These are phyloP conservation scores for Daldinia loculata DNA, from an alignment of 495 filamentous ascomycete species.

Conservation along the genomic window DNA sequence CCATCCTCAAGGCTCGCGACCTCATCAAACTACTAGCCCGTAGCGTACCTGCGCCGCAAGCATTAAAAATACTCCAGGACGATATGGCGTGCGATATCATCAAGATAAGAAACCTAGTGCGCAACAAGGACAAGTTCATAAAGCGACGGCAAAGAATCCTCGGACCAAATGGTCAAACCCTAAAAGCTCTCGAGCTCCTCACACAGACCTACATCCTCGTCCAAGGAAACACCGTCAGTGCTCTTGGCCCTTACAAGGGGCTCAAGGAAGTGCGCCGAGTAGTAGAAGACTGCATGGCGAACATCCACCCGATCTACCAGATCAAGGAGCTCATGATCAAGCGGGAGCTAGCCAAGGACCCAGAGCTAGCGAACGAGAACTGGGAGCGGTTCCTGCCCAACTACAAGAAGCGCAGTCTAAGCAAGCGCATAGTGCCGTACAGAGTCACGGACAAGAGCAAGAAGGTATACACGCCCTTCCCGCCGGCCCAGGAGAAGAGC, in stretches of 20 bases:
- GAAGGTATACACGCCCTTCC: constrained; percentile 89
- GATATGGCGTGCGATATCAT: constrained; percentile 90
- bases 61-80: constrained; percentile 93
- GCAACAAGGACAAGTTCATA: constrained; percentile 96
- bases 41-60: constrained; percentile 91
- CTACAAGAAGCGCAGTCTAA: constrained; percentile 95
- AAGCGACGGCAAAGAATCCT: constrained; percentile 94
- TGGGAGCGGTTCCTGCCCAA: constrained; percentile 98
- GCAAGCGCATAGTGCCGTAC: constrained; percentile 80
- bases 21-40: constrained; percentile 91
- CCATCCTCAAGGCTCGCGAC: constrained; percentile 94
- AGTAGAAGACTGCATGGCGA: constrained; percentile 95
- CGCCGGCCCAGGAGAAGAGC: constrained; percentile 66
- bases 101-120: constrained; percentile 86
- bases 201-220: constrained; percentile 94
- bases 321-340: constrained; percentile 99
- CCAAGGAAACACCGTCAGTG: constrained; percentile 93
- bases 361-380: constrained; percentile 81
- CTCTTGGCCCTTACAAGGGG: constrained; percentile 91
- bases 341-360: constrained; percentile 95
- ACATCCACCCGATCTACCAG: constrained; percentile 86
- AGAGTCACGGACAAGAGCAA: constrained; percentile 92
- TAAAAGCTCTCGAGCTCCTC: constrained; percentile 96
- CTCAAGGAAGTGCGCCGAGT: constrained; percentile 91
- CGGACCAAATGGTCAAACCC: constrained; percentile 67